phyloP scores from a whole-genome alignment of 2,329 filamentous ascomycete species.

The Rachicladosporium sp. region DNA sequence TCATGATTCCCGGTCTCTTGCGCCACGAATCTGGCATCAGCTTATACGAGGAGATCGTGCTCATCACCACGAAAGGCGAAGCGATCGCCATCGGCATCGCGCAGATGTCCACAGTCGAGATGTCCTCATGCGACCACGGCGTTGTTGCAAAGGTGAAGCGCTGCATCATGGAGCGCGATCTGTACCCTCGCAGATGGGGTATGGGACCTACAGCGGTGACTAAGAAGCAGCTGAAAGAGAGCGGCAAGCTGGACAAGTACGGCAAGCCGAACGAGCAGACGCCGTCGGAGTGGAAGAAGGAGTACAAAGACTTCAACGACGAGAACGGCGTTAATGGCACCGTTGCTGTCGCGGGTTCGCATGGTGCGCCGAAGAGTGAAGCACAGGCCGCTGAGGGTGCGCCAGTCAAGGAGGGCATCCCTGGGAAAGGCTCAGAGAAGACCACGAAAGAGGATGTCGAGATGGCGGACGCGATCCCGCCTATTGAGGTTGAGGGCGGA shows the following conservation, averaged over 20 bases:
- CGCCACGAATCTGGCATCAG: slow-evolving; percentile 89
- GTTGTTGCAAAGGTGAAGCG: slow-evolving; percentile 98
- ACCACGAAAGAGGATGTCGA: slow-evolving; percentile 24
- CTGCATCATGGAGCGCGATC: slow-evolving; percentile 98
- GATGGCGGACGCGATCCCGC: slow-evolving; percentile 21
- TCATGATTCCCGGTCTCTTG: slow-evolving; percentile 94
- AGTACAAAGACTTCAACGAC: slow-evolving; percentile 81
- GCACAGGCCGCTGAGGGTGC: slow-evolving; percentile 21
- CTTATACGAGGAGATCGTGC: slow-evolving; percentile 86
- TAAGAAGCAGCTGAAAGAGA: slow-evolving; percentile 99
- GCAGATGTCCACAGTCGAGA: slow-evolving; percentile 95
- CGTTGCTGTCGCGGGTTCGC: neutral
- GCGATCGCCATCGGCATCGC: slow-evolving; percentile 93
- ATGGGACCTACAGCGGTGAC: slow-evolving; percentile 83
- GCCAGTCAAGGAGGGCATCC: slow-evolving; percentile 23
- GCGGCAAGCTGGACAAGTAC: slow-evolving; percentile 96
- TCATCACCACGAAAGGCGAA: slow-evolving; percentile 99
- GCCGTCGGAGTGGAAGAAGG: slow-evolving; percentile 79
- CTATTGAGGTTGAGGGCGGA: slow-evolving; percentile 18
- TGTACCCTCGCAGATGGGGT: slow-evolving; percentile 95
- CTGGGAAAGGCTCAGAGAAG: slow-evolving; percentile 25
- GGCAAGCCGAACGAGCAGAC: slow-evolving; percentile 86
- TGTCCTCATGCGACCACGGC: slow-evolving; percentile 92
- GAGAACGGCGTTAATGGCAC: slow-evolving; percentile 17
- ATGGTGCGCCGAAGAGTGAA: slow-evolving; percentile 11